Conservation (phyloP, 2,329 filamentous ascomycete species). For the Penicillium hordei region DNA sequence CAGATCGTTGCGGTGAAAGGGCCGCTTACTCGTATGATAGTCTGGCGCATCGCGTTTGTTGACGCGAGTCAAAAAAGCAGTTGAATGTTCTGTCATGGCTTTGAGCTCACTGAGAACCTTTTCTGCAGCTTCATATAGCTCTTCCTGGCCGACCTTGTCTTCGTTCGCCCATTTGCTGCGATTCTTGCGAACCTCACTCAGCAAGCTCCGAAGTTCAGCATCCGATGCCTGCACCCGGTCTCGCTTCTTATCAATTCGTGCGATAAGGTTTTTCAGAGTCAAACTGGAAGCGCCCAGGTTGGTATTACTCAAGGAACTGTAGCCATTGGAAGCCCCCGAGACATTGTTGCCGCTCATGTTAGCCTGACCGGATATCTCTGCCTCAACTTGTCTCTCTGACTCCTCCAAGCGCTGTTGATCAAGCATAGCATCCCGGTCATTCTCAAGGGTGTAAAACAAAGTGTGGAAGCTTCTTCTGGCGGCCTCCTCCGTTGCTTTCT, state of each 20-base stretch:
- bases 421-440: slow-evolving; percentile 92
- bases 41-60: slow-evolving; percentile 97
- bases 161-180: slow-evolving; percentile 98
- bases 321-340: slow-evolving; percentile 61
- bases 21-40: slow-evolving; percentile 77
- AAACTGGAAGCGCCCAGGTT: slow-evolving; percentile 95
- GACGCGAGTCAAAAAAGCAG: slow-evolving; percentile 89
- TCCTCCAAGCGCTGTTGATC: slow-evolving; percentile 97
- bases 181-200: slow-evolving; percentile 97
- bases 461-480: slow-evolving; percentile 90
- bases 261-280: slow-evolving; percentile 94
- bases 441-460: slow-evolving; percentile 91
- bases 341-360: slow-evolving; percentile 56
- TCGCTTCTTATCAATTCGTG: slow-evolving; percentile 89
- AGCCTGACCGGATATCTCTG: slow-evolving; percentile 74
- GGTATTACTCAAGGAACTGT: slow-evolving; percentile 86
- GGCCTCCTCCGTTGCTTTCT: slow-evolving; percentile 84
- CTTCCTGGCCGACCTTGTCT: slow-evolving; percentile 95
- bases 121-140: slow-evolving; percentile 93
- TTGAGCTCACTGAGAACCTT: slow-evolving; percentile 97
- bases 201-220: slow-evolving; percentile 83
- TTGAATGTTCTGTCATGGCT: slow-evolving; percentile 94
- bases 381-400: slow-evolving; percentile 91
- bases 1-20: neutral
- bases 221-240: slow-evolving; percentile 88